Conservation (phyloP, 495 filamentous ascomycete species). For the Recurvomyces mirabilis region DNA sequence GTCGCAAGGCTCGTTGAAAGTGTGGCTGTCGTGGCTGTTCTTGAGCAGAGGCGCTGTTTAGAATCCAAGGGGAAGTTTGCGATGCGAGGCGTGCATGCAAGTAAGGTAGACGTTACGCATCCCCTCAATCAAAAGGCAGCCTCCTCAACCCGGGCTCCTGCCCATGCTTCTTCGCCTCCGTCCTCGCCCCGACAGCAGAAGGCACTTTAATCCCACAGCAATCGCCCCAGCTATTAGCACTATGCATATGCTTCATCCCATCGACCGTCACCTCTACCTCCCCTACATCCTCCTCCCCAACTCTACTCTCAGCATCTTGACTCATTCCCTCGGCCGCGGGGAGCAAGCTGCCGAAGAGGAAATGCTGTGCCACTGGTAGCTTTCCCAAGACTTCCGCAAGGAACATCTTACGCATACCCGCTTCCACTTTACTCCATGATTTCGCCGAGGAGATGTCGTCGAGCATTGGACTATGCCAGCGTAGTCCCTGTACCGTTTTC, state of each 20-base stretch:
- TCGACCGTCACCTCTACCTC: slow-evolving; percentile 50
- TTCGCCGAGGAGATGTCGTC: slow-evolving; percentile 93
- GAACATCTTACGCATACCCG: slow-evolving; percentile 94
- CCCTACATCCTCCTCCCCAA: slow-evolving; percentile 41
- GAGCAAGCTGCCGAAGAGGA: slow-evolving; percentile 80
- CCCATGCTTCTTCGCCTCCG: slow-evolving; percentile 70
- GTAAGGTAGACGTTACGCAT: neutral
- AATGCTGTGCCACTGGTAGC: slow-evolving; percentile 96
- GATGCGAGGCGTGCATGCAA: too few relatives aligned
- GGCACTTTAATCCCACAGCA: slow-evolving; percentile 99
- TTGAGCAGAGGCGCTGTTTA: too few relatives aligned
- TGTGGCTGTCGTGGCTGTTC: too few relatives aligned
- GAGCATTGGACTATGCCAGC: slow-evolving; percentile 97
- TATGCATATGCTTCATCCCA: slow-evolving; percentile 60
- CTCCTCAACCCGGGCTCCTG: slow-evolving; percentile 56
- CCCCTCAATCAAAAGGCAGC: slow-evolving; percentile 73
- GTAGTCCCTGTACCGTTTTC: slow-evolving; percentile 87
- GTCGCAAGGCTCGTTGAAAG: too few relatives aligned
- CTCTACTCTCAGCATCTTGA: slow-evolving; percentile 37
- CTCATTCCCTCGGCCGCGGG: slow-evolving; percentile 76
- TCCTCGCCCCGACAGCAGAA: slow-evolving; percentile 75
- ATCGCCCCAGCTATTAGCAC: slow-evolving; percentile 69
- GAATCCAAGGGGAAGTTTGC: too few relatives aligned
- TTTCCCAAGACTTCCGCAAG: slow-evolving; percentile 85
- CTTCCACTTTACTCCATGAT: slow-evolving; percentile 85